Conservation (phyloP, 306 rosid genomes). For the Lagenaria siceraria region DNA sequence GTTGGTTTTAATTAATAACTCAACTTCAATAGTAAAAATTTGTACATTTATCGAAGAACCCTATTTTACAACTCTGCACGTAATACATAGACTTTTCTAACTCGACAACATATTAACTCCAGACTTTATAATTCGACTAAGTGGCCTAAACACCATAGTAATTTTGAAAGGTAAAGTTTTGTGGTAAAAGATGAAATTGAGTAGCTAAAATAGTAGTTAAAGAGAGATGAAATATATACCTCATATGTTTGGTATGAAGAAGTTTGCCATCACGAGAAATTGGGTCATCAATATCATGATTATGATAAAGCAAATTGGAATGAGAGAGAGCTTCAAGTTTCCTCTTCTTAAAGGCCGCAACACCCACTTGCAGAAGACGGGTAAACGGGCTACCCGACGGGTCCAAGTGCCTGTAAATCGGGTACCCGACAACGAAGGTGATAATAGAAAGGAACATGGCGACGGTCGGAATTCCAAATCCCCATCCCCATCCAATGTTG, state of each 20-base stretch:
- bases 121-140: too few species aligned
- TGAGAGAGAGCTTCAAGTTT: conserved; percentile 21
- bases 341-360: conserved; percentile 63
- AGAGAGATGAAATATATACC: conserved; percentile 20
- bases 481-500: conserved; percentile 87
- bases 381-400: conserved; percentile 87
- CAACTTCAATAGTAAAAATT: too few species aligned
- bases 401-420: conserved; percentile 68
- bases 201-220: too few species aligned
- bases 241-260: conserved; percentile 45
- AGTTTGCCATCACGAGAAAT: conserved; percentile 59
- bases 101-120: too few species aligned
- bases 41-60: too few species aligned
- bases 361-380: conserved; percentile 56
- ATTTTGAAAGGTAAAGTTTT: too few species aligned
- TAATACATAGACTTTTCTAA: too few species aligned
- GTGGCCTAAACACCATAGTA: too few species aligned
- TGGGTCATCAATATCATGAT: conserved; percentile 53
- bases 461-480: conserved; percentile 63
- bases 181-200: too few species aligned
- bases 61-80: too few species aligned
- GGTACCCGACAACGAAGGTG: conserved; percentile 50
- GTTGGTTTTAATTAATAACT: too few species aligned
- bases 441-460: conserved; percentile 74
- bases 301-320: conserved; percentile 31